Evolutionary conservation across 805 yeast genomes (phyloP).

Genomic region (Candida qinlingensis): DNA sequence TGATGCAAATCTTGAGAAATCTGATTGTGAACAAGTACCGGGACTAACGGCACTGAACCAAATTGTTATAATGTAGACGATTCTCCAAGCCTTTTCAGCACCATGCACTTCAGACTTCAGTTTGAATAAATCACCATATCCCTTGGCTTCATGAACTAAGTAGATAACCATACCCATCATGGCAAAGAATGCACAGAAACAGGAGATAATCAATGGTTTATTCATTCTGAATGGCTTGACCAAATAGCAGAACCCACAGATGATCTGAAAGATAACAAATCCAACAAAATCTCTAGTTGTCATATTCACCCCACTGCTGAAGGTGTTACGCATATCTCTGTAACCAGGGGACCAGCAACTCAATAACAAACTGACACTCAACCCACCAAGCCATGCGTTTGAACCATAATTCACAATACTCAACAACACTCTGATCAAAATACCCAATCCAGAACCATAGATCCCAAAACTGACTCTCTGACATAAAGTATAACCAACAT

Average conservation of each 20-base stretch:
- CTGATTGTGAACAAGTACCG: slow-evolving; percentile 31
- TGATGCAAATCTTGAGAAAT: slow-evolving; percentile 30
- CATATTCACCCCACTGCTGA: slow-evolving; percentile 28
- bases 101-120: slow-evolving; percentile 27
- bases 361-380: slow-evolving; percentile 33
- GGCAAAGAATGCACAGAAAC: slow-evolving; percentile 23
- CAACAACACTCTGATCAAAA: slow-evolving; percentile 36
- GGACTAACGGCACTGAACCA: slow-evolving; percentile 30
- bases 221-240: slow-evolving; percentile 25
- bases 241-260: slow-evolving; percentile 21
- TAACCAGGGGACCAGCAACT: slow-evolving; percentile 37
- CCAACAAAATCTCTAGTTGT: slow-evolving; percentile 25
- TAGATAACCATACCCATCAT: slow-evolving; percentile 29
- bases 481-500: slow-evolving; percentile 41
- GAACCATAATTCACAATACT: slow-evolving; percentile 45
- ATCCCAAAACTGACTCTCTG: slow-evolving; percentile 45
- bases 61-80: slow-evolving; percentile 28
- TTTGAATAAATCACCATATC: slow-evolving; percentile 30
- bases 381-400: slow-evolving; percentile 41
- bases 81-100: slow-evolving; percentile 27
- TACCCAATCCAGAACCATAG: slow-evolving; percentile 37
- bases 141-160: slow-evolving; percentile 29
- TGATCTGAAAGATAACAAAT: slow-evolving; percentile 33
- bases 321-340: slow-evolving; percentile 28
- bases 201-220: slow-evolving; percentile 18